A percentile compares a stretch with the other conserved stretches of the same genome.
Evolutionary conservation across 768 basidiomycete species (phyloP).

Genomic region (Pleurotus salmoneostramineus): DNA sequence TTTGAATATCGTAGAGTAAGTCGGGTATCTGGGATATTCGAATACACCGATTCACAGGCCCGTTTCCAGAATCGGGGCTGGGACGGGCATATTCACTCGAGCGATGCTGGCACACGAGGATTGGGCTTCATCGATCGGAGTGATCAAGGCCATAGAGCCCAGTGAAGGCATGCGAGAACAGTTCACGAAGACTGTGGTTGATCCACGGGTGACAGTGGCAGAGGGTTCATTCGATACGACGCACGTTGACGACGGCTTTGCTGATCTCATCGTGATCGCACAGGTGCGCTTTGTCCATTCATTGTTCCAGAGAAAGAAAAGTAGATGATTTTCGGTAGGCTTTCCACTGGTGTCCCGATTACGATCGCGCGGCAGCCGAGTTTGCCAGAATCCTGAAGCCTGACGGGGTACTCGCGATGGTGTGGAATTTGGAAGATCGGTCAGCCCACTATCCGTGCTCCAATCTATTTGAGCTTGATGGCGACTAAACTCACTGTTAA

Average conservation of each 20-base stretch:
- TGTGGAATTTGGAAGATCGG: conserved; percentile 94
- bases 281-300: conserved; percentile 38
- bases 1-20: conserved; percentile 71
- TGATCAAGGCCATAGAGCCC: conserved; percentile 76
- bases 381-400: conserved; percentile 81
- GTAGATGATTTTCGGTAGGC: conserved; percentile 45
- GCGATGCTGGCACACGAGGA: conserved; percentile 65
- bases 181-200: conserved; percentile 54
- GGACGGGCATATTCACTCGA: conserved; percentile 88
- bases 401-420: conserved; percentile 61
- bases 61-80: conserved; percentile 64
- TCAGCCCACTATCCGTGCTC: conserved; percentile 16
- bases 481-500: no score
- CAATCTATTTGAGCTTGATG: no score
- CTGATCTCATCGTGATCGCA: conserved; percentile 75
- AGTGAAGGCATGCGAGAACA: conserved; percentile 80
- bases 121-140: conserved; percentile 45
- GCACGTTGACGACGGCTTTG: conserved; percentile 60
- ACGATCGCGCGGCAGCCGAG: conserved; percentile 65
- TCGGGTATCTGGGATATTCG: conserved; percentile 3
- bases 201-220: conserved; percentile 46
- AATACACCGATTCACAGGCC: neutral
- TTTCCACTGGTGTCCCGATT: conserved; percentile 92
- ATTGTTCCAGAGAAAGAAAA: conserved; percentile 1
- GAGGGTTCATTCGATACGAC: conserved; percentile 73